Evolutionary conservation across 202 grass and related monocot species (phyloP).

Genomic region (Miscanthus sacchariflorus): DNA sequence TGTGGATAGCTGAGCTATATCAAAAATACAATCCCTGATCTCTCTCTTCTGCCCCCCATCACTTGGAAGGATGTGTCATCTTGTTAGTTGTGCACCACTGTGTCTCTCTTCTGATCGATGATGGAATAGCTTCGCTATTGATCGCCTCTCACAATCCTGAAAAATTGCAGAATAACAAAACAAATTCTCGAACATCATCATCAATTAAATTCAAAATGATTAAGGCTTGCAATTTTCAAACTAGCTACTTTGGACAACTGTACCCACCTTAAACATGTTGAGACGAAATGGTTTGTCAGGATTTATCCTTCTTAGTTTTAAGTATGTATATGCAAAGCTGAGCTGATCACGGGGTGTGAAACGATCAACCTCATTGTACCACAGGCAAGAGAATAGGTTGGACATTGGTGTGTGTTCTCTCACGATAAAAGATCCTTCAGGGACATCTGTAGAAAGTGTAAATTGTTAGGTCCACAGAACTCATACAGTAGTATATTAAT

Average conservation of each 20-base stretch:
- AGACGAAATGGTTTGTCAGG: slow-evolving; percentile 72
- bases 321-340: slow-evolving; percentile 99
- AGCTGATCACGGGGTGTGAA: slow-evolving; percentile 98
- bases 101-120: slow-evolving; percentile 95
- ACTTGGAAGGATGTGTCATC: slow-evolving; percentile 51
- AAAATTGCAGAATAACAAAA: slow-evolving; percentile 27
- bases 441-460: slow-evolving; percentile 77
- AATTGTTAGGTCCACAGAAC: slow-evolving; percentile 9
- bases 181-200: background rate
- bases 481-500: slow-evolving; percentile 30
- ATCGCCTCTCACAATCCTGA: slow-evolving; percentile 96
- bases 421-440: slow-evolving; percentile 99
- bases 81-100: slow-evolving; percentile 61
- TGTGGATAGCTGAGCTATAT: slow-evolving; percentile 31
- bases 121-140: slow-evolving; percentile 97
- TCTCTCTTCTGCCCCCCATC: slow-evolving; percentile 18
- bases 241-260: slow-evolving; percentile 33
- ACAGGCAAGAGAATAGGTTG: slow-evolving; percentile 93
- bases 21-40: slow-evolving; percentile 36
- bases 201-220: slow-evolving; percentile 11
- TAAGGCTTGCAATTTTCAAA: background rate
- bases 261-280: slow-evolving; percentile 95
- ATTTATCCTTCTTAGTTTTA: slow-evolving; percentile 94
- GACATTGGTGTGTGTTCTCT: slow-evolving; percentile 98
- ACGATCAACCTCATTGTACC: slow-evolving; percentile 97